Conservation (phyloP, 352 stramenopile genomes). For the Aphanomyces cochlioides region DNA sequence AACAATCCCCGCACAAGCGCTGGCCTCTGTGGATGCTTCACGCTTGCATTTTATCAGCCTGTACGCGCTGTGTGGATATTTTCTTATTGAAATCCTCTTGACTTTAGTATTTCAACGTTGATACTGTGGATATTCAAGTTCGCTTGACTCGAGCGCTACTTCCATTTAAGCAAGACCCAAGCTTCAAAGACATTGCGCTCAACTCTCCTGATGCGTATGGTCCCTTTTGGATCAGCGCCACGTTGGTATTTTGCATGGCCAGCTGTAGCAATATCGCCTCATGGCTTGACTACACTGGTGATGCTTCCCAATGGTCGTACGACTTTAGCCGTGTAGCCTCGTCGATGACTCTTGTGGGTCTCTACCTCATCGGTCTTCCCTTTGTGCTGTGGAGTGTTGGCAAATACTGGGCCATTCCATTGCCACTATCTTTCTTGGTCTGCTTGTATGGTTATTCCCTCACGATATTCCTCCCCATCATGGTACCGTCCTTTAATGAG, state of each 20-base stretch:
- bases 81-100: not conserved
- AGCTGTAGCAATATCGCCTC: constrained; percentile 82
- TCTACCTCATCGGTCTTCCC: constrained; percentile 68
- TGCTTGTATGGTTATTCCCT: constrained; percentile 85
- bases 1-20: constrained; percentile 28
- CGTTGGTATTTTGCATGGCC: constrained; percentile 81
- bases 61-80: constrained; percentile 37
- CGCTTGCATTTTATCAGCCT: constrained; percentile 76
- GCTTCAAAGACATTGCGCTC: constrained; percentile 67
- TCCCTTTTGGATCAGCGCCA: constrained; percentile 79
- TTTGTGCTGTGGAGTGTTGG: constrained; percentile 72
- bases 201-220: constrained; percentile 70
- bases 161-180: constrained; percentile 81
- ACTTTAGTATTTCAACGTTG: constrained; percentile 80
- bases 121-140: constrained; percentile 75
- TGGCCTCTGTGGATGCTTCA: constrained; percentile 77
- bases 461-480: constrained; percentile 74
- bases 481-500: constrained; percentile 41
- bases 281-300: constrained; percentile 61
- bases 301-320: constrained; percentile 52
- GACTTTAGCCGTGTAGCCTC: constrained; percentile 78
- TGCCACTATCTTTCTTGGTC: constrained; percentile 75
- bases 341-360: constrained; percentile 71
- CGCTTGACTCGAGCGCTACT: constrained; percentile 66
- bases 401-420: constrained; percentile 72